Percentiles rank a stretch among this genome's conserved stretches.
These are phyloP conservation scores for Prinsepia uniflora DNA, from an alignment of 306 rosid species.

Conservation along the genomic window DNA sequence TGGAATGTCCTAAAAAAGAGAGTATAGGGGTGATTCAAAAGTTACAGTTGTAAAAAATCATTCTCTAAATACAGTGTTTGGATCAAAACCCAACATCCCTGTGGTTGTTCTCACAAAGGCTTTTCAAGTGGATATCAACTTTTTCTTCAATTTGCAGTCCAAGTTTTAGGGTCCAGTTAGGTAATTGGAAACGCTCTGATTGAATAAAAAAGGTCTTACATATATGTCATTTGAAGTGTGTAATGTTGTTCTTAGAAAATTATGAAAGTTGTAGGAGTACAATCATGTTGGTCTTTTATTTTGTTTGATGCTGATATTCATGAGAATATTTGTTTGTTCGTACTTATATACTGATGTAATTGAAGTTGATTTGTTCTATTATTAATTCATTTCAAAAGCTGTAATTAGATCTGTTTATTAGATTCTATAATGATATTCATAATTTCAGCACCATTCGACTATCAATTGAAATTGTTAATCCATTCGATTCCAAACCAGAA, in stretches of 20 bases:
- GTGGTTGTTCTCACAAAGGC: conserved; percentile 27
- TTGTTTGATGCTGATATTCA: background rate
- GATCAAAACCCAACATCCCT: conserved; percentile 24
- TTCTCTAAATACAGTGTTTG: conserved; percentile 30
- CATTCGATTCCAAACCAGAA: too few relatives aligned
- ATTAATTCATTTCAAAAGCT: background rate
- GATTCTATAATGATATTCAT: too few relatives aligned
- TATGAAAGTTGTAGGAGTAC: background rate
- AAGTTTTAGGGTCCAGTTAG: conserved; percentile 17
- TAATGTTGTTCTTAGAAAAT: background rate
- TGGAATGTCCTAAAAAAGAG: too few relatives aligned
- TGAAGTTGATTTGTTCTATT: background rate
- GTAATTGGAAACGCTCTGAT: background rate
- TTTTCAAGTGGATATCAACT: conserved; percentile 29
- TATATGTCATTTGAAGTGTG: background rate
- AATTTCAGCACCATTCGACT: too few relatives aligned
- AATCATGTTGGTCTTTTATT: background rate
- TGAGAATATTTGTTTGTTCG: background rate
- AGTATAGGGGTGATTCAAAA: too few relatives aligned
- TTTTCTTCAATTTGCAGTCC: conserved; percentile 20
- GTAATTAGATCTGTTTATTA: too few relatives aligned
- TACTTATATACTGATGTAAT: background rate
- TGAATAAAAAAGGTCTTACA: background rate
- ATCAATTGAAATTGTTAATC: too few relatives aligned
- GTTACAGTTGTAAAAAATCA: too few relatives aligned